A percentile compares a stretch with the other conserved stretches of the same genome.
Conservation (phyloP, 495 filamentous ascomycete species). For the Venustampulla echinocandica region DNA sequence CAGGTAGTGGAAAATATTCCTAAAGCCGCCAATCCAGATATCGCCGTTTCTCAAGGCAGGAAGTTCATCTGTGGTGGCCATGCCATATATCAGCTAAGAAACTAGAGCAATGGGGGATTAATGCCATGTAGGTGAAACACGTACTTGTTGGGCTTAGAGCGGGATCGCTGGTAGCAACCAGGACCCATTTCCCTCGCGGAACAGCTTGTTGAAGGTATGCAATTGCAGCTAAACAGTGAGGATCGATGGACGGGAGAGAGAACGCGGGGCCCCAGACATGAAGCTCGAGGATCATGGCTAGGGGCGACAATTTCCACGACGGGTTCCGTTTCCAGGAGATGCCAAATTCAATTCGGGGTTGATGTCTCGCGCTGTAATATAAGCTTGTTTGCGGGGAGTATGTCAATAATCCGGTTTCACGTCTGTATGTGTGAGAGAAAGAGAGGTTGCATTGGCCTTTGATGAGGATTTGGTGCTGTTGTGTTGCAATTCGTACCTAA, state of each 20-base stretch:
- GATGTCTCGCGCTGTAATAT: no score
- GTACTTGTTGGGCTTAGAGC: slow-evolving; percentile 67
- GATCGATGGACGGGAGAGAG: slow-evolving; percentile 76
- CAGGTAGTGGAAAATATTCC: slow-evolving; percentile 66
- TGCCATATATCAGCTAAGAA: no score
- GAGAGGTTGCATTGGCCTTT: no score
- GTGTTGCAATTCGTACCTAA: no score
- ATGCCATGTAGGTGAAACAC: no score
- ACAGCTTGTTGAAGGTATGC: slow-evolving; percentile 56
- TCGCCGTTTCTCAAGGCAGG: slow-evolving; percentile 61
- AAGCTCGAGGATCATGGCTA: slow-evolving; percentile 51
- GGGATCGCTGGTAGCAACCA: slow-evolving; percentile 69
- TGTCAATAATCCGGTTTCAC: no score
- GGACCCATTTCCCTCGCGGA: slow-evolving; percentile 54
- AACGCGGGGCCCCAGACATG: slow-evolving; percentile 91
- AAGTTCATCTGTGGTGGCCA: slow-evolving; percentile 69
- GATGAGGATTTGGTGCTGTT: no score
- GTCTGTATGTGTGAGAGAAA: no score
- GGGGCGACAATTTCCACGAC: not conserved
- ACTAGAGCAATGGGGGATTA: no score
- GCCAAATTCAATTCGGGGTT: no score
- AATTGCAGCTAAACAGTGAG: slow-evolving; percentile 75
- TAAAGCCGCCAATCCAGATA: slow-evolving; percentile 60
- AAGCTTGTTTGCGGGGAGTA: no score
- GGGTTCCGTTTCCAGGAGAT: no score